phyloP scores from a whole-genome alignment of 2,329 filamentous ascomycete species.

The Neonectria faginata region DNA sequence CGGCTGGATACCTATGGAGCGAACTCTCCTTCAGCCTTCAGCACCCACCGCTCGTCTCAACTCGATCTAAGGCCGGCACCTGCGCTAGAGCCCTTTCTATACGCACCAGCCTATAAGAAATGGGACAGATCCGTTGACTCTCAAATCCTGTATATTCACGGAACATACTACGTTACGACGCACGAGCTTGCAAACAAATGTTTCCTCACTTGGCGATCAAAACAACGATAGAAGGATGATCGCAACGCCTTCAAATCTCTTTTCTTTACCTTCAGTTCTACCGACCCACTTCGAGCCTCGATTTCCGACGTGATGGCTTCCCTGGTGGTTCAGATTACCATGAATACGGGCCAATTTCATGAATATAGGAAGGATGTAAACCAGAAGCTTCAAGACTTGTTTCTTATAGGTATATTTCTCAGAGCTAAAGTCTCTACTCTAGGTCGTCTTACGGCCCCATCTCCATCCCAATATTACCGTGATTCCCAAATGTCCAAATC shows the following conservation, averaged over 20 bases:
- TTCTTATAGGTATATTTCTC: not conserved
- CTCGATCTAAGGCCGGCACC: not conserved
- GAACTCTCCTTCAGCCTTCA: not conserved
- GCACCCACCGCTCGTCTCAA: not conserved
- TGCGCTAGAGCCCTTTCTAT: not conserved
- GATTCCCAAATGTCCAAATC: no score
- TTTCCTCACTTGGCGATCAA: not conserved
- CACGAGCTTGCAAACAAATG: not conserved
- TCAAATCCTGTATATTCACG: not conserved
- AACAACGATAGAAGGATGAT: not conserved
- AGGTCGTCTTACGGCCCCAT: not conserved
- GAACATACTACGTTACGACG: not conserved
- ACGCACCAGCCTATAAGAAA: not conserved
- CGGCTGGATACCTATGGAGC: not conserved
- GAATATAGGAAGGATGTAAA: no score
- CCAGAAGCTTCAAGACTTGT: not conserved
- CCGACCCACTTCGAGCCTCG: not conserved
- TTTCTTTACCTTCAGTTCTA: not conserved
- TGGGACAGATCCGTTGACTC: not conserved
- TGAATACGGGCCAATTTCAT: not conserved
- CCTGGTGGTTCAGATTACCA: not conserved
- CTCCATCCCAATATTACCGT: not conserved
- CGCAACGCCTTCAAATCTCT: not conserved
- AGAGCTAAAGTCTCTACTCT: no score
- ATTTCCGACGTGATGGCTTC: not conserved